Base-by-base conservation (phyloP, 2,329 filamentous ascomycete species). In the Diaporthe sp. region DNA sequence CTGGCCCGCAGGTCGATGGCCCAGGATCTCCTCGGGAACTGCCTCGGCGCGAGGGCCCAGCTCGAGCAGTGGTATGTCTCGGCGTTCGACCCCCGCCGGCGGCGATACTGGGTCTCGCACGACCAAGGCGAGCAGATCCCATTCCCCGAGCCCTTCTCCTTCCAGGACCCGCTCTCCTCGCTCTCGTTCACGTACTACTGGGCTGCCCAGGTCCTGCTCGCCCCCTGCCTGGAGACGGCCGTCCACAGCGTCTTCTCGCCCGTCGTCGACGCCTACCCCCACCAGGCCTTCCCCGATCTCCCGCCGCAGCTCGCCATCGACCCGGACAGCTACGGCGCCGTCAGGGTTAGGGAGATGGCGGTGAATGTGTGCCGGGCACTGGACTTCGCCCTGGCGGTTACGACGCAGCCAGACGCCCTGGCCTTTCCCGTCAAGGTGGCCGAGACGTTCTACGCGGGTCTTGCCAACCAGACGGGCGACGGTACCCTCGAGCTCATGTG, bases 141-240 rank as follows among this genome's bases (percentile, higher is more conserved):
- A 0, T 89, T 90, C 76, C 78, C 82, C 17, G 84, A 85, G 55
- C 79, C 82, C 2, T 86, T 86, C 75, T 81, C 80, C 15, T 90
- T 90, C 78, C 82, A 81, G 37, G 84, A 87, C 77, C 78, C 83
- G 25, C 77, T 82, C 17, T 83, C 86, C 0, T 86, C 88, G 0
- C 76, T 89, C 42, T 83, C 84, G 59, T 86, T 90, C 75, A 79
- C 89, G 17, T 87, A 88, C 78, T 90, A 89, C 79, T 91, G 89
- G 89, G 84, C 87, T 75, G 80, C 85, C 1, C 85, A 88, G 59
- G 82, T 90, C 37, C 76, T 86, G 17, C 84, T 91, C 61, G 85
- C 87, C 75, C 86, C 84, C 13, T 87, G 85, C 77, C 84, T 90
- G 53, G 84, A 85, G 73, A 77, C 78, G 22, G 80, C 91, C 22